Conservation (phyloP, 2,329 filamentous ascomycete genomes). For the Ophidiomyces ophidiicola region DNA sequence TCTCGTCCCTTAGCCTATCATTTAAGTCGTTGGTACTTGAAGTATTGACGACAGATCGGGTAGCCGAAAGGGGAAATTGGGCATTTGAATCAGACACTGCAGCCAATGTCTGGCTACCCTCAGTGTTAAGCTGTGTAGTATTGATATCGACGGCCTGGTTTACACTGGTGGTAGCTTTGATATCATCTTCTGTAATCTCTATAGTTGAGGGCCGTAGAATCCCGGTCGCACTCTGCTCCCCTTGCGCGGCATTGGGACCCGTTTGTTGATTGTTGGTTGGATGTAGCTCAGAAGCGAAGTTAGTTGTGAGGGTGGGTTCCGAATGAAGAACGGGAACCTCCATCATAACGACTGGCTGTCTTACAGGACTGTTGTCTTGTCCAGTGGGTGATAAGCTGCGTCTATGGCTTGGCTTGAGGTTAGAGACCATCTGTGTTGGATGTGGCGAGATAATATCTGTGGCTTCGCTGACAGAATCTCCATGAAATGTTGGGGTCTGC, state of each 20-base stretch:
- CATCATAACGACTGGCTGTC: constrained; percentile 42
- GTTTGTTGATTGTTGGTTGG: no score
- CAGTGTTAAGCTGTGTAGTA: no score
- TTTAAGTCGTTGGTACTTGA: constrained; percentile 26
- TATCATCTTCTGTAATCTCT: not conserved
- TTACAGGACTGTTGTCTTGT: constrained; percentile 49
- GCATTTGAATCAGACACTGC: no score
- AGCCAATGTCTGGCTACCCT: no score
- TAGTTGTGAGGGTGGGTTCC: not conserved
- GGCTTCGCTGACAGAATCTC: constrained; percentile 18
- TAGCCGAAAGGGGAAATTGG: constrained; percentile 13
- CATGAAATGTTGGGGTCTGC: constrained; percentile 25
- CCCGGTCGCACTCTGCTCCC: not conserved
- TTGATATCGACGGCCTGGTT: no score
- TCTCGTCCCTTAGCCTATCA: constrained; percentile 36
- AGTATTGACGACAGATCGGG: constrained; percentile 25
- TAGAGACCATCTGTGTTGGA: constrained; percentile 20
- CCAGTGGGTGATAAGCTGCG: constrained; percentile 48
- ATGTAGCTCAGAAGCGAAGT: not conserved
- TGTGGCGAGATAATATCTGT: constrained; percentile 5
- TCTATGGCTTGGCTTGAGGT: constrained; percentile 43
- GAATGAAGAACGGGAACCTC: constrained; percentile 14
- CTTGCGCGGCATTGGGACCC: not conserved
- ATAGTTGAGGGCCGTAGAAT: not conserved
- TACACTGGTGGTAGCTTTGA: not conserved